Evolutionary conservation across 2,329 filamentous ascomycete species (phyloP).

Genomic region (Fusarium proliferatum): DNA sequence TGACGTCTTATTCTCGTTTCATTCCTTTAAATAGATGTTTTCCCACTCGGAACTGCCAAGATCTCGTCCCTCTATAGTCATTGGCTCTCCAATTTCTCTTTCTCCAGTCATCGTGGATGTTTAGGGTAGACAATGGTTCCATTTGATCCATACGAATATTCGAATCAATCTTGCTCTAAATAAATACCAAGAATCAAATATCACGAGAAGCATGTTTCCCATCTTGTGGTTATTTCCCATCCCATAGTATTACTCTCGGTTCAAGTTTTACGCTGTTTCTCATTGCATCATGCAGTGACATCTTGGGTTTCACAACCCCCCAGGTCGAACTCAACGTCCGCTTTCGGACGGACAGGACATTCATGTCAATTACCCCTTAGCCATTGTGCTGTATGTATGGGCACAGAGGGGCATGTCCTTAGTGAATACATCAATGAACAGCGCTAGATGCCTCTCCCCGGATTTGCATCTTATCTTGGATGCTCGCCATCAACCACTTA

Average conservation of each 20-base stretch:
- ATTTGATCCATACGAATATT: background rate
- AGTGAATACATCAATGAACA: background rate
- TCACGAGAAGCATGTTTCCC: background rate
- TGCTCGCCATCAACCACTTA: constrained; percentile 42
- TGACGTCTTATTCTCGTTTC: background rate
- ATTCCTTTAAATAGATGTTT: background rate
- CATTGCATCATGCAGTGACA: background rate
- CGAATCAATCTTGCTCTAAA: background rate
- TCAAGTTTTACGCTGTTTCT: background rate
- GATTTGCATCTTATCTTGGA: background rate
- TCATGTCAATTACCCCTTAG: background rate
- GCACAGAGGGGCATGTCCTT: background rate
- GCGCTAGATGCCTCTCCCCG: background rate
- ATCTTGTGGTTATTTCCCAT: background rate
- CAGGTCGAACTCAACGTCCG: background rate
- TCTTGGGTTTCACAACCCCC: background rate
- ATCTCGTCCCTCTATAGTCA: background rate
- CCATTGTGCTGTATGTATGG: background rate
- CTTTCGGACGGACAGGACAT: background rate
- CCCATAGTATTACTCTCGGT: background rate
- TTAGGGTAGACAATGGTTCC: background rate
- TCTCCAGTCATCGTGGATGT: background rate
- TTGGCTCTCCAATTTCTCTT: background rate
- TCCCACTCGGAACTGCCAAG: background rate
- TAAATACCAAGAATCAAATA: background rate